Evolutionary conservation across 1,284 basidiomycete species (phyloP).

Genomic region (Irpex sp.): DNA sequence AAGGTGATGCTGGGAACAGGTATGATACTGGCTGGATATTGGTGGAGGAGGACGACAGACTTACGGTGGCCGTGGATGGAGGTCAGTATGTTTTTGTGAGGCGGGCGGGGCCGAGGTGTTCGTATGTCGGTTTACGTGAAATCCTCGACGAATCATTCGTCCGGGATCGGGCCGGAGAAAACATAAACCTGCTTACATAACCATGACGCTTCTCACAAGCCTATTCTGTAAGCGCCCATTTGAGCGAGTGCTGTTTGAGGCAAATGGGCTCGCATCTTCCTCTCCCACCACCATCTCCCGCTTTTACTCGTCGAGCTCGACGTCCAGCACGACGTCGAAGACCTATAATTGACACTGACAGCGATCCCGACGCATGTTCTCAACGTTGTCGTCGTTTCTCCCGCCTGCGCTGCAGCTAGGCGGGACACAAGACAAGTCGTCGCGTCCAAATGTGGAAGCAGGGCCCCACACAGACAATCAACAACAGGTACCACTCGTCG

Average conservation of each 20-base stretch:
- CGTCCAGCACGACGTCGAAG: neutral
- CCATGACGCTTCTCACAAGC: neutral
- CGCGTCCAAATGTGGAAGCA: neutral
- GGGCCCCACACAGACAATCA: neutral
- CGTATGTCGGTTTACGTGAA: neutral
- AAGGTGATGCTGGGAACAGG: neutral
- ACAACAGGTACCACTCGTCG: neutral
- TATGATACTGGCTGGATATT: neutral
- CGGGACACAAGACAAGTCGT: slow-evolving; percentile 16
- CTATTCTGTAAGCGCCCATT: neutral
- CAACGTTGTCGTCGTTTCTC: slow-evolving; percentile 56
- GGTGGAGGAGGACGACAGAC: neutral
- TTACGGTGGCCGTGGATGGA: neutral
- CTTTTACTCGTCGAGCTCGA: neutral
- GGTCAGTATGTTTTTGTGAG: neutral
- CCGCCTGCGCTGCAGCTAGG: slow-evolving; percentile 49
- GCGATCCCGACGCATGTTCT: slow-evolving; percentile 43
- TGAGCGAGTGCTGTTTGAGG: neutral
- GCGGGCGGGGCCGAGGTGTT: neutral
- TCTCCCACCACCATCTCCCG: neutral
- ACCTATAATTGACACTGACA: neutral
- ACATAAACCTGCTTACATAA: neutral
- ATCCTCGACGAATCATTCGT: neutral
- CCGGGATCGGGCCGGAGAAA: neutral
- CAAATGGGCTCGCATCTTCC: neutral